A percentile compares a stretch with the other conserved stretches of the same genome.
phyloP scores from a whole-genome alignment of 208 protist species.

The Wallacemonas rigidus region DNA sequence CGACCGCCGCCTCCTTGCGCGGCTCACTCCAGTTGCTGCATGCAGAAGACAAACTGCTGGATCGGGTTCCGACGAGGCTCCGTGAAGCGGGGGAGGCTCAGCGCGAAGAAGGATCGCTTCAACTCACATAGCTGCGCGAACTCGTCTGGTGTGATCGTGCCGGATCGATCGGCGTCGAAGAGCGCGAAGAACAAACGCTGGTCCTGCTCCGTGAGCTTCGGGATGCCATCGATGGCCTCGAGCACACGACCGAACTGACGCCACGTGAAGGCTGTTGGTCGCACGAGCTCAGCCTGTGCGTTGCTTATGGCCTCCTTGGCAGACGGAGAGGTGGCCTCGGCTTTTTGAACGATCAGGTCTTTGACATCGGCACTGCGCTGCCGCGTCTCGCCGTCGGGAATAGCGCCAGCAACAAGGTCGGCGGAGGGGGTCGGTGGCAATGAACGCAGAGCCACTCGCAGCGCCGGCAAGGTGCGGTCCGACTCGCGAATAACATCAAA shows the following conservation, averaged over 20 bases:
- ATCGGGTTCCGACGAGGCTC: constrained; percentile 54
- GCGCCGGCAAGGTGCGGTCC: constrained; percentile 42
- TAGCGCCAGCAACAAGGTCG: constrained; percentile 32
- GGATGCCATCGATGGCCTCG: constrained; percentile 26
- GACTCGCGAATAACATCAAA: constrained; percentile 70
- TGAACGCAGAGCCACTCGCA: constrained; percentile 51
- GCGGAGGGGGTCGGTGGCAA: constrained; percentile 34
- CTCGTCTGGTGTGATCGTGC: constrained; percentile 60
- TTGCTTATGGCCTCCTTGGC: constrained; percentile 5
- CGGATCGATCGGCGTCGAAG: constrained; percentile 58
- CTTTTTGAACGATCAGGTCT: neutral
- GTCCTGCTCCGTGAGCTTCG: constrained; percentile 41
- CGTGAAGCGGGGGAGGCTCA: constrained; percentile 45
- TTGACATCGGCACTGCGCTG: constrained; percentile 21
- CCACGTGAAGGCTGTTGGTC: constrained; percentile 47
- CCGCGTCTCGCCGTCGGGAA: constrained; percentile 27
- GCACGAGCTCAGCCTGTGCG: constrained; percentile 26
- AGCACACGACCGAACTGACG: constrained; percentile 55
- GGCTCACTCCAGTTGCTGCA: constrained; percentile 69
- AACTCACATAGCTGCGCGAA: constrained; percentile 52
- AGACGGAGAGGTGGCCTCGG: neutral
- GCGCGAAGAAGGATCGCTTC: constrained; percentile 48
- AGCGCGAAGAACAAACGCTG: constrained; percentile 42
- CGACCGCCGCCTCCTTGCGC: neutral
- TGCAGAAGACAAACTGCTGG: constrained; percentile 75